A percentile compares a stretch with the other conserved stretches of the same genome.
These are phyloP conservation scores for Fusarium multiceps DNA, from an alignment of 2,329 filamentous ascomycete genomes.

Conservation along the genomic window DNA sequence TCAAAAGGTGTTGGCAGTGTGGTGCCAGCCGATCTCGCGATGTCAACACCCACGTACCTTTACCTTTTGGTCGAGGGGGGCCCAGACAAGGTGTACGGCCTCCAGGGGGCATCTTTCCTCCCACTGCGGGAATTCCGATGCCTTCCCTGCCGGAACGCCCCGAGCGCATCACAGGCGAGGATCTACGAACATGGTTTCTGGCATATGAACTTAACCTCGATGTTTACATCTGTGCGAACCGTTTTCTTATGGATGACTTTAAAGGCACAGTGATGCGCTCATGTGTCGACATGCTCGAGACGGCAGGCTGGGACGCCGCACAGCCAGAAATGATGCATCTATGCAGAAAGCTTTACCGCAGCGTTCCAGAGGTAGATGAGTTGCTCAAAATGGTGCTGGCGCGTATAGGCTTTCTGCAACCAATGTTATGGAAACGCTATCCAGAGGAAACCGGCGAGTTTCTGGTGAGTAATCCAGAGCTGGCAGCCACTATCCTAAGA, in stretches of 20 bases:
- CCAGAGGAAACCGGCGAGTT: constrained; percentile 57
- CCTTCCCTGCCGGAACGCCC: constrained; percentile 1
- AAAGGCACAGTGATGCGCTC: constrained; percentile 55
- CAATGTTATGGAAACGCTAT: constrained; percentile 55
- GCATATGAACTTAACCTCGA: constrained; percentile 60
- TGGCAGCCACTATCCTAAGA: constrained; percentile 59
- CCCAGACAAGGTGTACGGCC: constrained; percentile 13
- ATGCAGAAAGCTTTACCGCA: constrained; percentile 57
- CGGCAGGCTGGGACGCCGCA: constrained; percentile 56
- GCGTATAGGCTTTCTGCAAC: constrained; percentile 60
- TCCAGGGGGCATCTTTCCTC: constrained; percentile 6
- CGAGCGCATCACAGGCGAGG: constrained; percentile 55
- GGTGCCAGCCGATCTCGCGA: constrained; percentile 35
- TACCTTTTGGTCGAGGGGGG: constrained; percentile 11
- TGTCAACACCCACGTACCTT: neutral
- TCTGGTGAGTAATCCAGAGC: constrained; percentile 57
- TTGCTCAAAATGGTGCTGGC: constrained; percentile 62
- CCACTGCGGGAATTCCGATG: neutral
- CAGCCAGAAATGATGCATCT: constrained; percentile 57
- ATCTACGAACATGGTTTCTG: constrained; percentile 60
- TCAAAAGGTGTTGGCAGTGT: constrained; percentile 42
- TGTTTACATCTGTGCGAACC: constrained; percentile 62
- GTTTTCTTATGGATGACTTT: constrained; percentile 60
- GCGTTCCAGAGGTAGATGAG: constrained; percentile 56
- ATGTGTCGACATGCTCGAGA: constrained; percentile 60